A percentile compares a stretch with the other conserved stretches of the same genome.
Conservation (phyloP, 225 moss, liverwort and hornwort species). For the Asterella californica region DNA sequence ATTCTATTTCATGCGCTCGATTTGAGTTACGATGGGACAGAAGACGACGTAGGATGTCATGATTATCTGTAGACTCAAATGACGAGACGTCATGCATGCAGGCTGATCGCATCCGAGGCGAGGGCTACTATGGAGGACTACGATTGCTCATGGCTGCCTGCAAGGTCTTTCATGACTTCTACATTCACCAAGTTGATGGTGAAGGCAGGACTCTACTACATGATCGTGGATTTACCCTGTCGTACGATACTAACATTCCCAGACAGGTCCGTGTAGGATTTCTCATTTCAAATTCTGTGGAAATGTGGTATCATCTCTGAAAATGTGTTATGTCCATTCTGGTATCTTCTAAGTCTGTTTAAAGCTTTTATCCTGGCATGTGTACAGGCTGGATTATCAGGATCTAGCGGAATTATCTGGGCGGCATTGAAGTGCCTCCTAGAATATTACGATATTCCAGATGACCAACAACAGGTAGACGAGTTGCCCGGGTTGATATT, state of each 20-base stretch:
- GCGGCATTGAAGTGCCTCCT: slow-evolving; percentile 80
- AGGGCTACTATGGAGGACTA: slow-evolving; percentile 94
- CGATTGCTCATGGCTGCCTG: slow-evolving; percentile 83
- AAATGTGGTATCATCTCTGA: neutral
- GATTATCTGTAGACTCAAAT: neutral
- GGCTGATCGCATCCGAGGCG: slow-evolving; percentile 61
- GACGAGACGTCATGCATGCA: slow-evolving; percentile 24
- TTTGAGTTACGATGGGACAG: neutral
- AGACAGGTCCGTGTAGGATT: slow-evolving; percentile 57
- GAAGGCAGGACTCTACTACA: slow-evolving; percentile 44
- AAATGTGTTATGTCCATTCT: neutral
- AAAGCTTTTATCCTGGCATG: neutral
- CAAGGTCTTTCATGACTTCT: slow-evolving; percentile 77
- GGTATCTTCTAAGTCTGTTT: neutral
- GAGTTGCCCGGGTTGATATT: slow-evolving; percentile 76
- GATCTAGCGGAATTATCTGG: slow-evolving; percentile 97
- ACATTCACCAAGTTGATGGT: slow-evolving; percentile 36
- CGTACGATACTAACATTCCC: slow-evolving; percentile 89
- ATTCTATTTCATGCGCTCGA: neutral
- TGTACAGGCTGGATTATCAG: slow-evolving; percentile 81
- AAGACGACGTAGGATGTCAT: too few species aligned
- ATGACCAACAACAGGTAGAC: slow-evolving; percentile 46
- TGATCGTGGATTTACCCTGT: slow-evolving; percentile 71
- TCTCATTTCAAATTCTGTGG: neutral
- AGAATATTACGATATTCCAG: slow-evolving; percentile 61